Conservation (phyloP, 495 filamentous ascomycete species). For the Penicillium steckii region DNA sequence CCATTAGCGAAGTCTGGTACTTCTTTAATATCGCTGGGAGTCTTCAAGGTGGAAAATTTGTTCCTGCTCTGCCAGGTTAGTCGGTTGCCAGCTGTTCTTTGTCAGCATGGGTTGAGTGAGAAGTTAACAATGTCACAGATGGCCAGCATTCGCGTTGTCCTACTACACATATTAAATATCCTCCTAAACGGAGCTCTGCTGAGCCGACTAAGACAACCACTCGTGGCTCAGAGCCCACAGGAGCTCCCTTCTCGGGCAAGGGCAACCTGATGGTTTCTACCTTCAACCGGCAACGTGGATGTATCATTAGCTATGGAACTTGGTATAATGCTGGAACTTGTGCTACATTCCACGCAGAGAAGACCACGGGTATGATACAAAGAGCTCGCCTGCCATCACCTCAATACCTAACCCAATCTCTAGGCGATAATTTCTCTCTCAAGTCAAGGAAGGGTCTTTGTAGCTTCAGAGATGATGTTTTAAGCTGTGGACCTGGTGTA, state of each 20-base stretch:
- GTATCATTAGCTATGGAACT: conserved; percentile 65
- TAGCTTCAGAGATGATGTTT: conserved; percentile 42
- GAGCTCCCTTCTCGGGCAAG: conserved; percentile 50
- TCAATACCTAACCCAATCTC: not conserved
- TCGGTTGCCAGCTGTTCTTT: not conserved
- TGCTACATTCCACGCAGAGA: conserved; percentile 61
- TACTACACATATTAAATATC: conserved; percentile 59
- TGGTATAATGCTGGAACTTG: conserved; percentile 72
- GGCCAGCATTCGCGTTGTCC: conserved; percentile 65
- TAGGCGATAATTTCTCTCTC: conserved; percentile 57
- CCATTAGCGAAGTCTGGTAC: conserved; percentile 82
- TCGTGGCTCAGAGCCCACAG: conserved; percentile 36
- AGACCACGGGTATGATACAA: conserved; percentile 38
- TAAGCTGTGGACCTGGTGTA: conserved; percentile 52
- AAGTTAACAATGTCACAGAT: conserved; percentile 31
- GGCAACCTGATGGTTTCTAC: conserved; percentile 60
- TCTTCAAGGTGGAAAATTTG: conserved; percentile 72
- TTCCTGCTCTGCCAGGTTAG: conserved; percentile 60
- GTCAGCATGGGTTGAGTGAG: not conserved
- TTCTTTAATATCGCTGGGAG: conserved; percentile 77
- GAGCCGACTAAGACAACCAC: conserved; percentile 40
- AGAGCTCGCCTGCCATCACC: not conserved
- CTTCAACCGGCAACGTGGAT: conserved; percentile 54
- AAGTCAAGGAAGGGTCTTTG: conserved; percentile 60
- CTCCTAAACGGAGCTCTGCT: conserved; percentile 54